These are phyloP conservation scores for Aspergillus asperescens DNA, from an alignment of 495 filamentous ascomycete genomes.

Conservation along the genomic window DNA sequence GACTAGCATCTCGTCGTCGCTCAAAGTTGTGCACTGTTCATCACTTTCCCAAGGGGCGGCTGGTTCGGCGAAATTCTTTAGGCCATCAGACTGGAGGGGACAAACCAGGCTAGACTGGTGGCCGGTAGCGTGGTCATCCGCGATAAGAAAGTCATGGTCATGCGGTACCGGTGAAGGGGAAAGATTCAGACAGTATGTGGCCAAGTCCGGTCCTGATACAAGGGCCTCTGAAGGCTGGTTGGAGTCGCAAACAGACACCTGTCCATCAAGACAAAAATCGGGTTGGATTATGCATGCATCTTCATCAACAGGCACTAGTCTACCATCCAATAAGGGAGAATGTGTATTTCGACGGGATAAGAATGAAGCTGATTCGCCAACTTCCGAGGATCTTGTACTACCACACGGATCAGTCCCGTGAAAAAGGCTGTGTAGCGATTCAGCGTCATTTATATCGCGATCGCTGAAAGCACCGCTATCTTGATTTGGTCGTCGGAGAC, in stretches of 20 bases:
- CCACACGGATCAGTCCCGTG: background rate
- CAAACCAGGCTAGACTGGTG: background rate
- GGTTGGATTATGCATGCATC: slow-evolving; percentile 1
- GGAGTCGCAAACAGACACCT: background rate
- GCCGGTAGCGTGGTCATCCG: background rate
- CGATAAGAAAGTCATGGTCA: background rate
- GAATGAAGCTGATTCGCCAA: background rate
- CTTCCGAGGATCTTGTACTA: background rate
- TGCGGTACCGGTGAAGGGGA: background rate
- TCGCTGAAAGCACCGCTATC: background rate
- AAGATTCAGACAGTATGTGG: background rate
- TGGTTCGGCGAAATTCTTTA: background rate
- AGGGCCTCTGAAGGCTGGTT: background rate
- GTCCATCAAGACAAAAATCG: background rate
- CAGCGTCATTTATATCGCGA: background rate
- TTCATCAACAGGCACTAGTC: background rate
- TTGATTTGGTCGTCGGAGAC: background rate
- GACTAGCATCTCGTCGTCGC: background rate
- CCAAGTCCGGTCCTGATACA: background rate
- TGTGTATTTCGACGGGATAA: background rate
- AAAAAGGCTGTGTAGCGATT: background rate
- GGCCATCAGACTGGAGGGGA: background rate
- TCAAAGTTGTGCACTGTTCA: background rate
- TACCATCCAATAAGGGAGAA: background rate
- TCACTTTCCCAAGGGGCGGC: background rate